These are phyloP conservation scores for Trifolium dubium DNA, from an alignment of 306 rosid genomes.

Conservation along the genomic window DNA sequence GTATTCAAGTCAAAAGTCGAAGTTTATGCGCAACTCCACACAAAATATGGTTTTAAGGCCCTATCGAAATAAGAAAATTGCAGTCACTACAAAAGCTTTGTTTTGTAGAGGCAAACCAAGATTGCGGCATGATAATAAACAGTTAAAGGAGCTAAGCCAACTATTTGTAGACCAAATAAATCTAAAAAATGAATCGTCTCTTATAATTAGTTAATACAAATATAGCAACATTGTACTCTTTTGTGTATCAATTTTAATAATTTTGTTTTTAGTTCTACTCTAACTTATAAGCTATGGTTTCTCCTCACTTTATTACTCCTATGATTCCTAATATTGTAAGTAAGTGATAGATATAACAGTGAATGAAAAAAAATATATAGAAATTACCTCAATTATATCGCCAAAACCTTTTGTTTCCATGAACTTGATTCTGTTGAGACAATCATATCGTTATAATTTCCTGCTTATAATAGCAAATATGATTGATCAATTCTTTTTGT, in stretches of 20 bases:
- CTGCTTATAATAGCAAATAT: too few species aligned
- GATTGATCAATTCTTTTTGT: not conserved
- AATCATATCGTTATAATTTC: not conserved
- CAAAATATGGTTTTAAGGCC: slow-evolving; percentile 48
- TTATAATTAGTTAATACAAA: too few species aligned
- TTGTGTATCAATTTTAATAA: too few species aligned
- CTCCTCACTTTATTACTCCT: too few species aligned
- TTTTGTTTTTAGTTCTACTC: too few species aligned
- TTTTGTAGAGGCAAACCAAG: slow-evolving; percentile 53
- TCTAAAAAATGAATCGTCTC: too few species aligned
- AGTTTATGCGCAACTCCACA: slow-evolving; percentile 42
- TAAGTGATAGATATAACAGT: not conserved
- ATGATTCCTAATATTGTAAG: too few species aligned
- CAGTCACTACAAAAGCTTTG: slow-evolving; percentile 59
- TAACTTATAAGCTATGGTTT: too few species aligned
- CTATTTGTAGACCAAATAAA: too few species aligned
- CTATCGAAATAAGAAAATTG: slow-evolving; percentile 45
- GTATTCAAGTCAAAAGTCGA: slow-evolving; percentile 41
- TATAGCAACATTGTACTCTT: too few species aligned
- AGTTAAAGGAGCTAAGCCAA: slow-evolving; percentile 48
- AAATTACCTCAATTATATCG: not conserved
- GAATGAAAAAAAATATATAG: not conserved
- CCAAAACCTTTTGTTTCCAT: not conserved
- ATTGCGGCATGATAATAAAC: slow-evolving; percentile 42
- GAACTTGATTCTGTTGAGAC: not conserved